Percentiles rank a stretch among this genome's conserved stretches.
These are phyloP conservation scores for Saccharomycopsis sp. DNA, from an alignment of 805 yeast species.

Conservation along the genomic window DNA sequence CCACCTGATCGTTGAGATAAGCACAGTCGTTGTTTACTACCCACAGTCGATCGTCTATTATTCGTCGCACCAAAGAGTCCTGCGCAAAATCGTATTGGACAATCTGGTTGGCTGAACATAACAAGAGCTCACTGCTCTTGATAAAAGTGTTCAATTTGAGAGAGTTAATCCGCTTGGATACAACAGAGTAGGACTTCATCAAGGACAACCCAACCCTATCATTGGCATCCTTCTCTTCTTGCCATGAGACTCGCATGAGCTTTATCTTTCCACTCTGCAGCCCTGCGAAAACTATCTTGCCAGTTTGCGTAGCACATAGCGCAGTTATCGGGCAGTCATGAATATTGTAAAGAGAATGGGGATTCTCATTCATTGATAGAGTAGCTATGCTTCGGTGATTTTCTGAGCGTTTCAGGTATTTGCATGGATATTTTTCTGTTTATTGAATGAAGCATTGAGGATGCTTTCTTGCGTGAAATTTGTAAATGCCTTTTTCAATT, in stretches of 20 bases:
- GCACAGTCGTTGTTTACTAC: conserved; percentile 5
- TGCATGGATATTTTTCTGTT: too few relatives aligned
- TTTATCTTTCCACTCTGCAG: conserved; percentile 13
- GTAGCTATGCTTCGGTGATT: too few relatives aligned
- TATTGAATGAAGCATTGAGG: background rate
- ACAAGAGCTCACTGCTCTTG: conserved; percentile 2
- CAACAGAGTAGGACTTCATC: conserved; percentile 1
- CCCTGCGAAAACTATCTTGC: conserved; percentile 10
- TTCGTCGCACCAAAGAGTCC: background rate
- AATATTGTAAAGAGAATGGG: conserved; percentile 10
- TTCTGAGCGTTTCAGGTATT: too few relatives aligned
- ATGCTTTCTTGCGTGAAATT: background rate
- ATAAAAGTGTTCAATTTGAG: background rate
- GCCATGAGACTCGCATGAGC: background rate
- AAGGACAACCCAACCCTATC: background rate
- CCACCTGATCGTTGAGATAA: conserved; percentile 5
- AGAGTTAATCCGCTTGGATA: conserved; percentile 7
- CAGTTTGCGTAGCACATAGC: conserved; percentile 3
- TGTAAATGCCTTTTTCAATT: too few relatives aligned
- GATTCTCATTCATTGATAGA: background rate
- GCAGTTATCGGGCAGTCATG: conserved; percentile 14
- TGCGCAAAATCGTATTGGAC: conserved; percentile 10
- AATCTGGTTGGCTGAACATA: conserved; percentile 10
- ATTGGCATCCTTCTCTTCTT: background rate
- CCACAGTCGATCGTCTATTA: conserved; percentile 12